Evolutionary conservation across 2,329 filamentous ascomycete genomes (phyloP), one percentile per base, ranked within the genome.

Genomic region (Xylariaceae sp.): DNA sequence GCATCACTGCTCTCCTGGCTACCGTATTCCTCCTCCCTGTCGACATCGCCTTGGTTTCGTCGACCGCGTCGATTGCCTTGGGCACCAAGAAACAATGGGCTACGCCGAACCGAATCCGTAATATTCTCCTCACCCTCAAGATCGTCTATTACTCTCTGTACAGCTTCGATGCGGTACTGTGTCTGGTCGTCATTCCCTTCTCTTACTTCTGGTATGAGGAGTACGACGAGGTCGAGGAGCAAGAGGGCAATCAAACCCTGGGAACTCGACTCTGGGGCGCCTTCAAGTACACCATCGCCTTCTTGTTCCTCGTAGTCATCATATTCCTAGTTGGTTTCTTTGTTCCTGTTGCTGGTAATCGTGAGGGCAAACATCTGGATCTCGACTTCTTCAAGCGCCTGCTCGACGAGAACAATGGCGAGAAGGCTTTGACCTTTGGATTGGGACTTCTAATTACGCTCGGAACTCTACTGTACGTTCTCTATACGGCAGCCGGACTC

Each of bases 171-270:
- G 89, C 91, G 1, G 70, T 96, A 4, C 81, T 99, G 8, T 99
- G 94, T 67, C 77, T 99, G 45, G 71, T 97, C 19, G 81, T 96
- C 44, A 87, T 97, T 26, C 94, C 94, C 0, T 99, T 99, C 68
- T 87, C 91, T 47, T 99, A 99, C 75, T 99, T 99, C 71, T 96
- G 88, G 84, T 94, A 95, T 67, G 94, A 99, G 71, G 94, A 97
- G 71, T 95, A 95, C 62, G 92, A 96, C 66, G 91, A 96, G 73
- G 86, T 92, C 26, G 91, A 91, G 58, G 80, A 86, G 35, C 89
- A 95, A 65, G 83, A 89, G 57, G 88, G 89, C 34, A 84, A 82
- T 32, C 86, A 91, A 68, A 87, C 87, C 2, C 71, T 87, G 55
- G 79, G 78, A 5, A 81, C 84, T 66, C 82, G 90, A 52, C 80